Base-by-base conservation (phyloP, 495 filamentous ascomycete species). In the Polyplosphaeria fusca region DNA sequence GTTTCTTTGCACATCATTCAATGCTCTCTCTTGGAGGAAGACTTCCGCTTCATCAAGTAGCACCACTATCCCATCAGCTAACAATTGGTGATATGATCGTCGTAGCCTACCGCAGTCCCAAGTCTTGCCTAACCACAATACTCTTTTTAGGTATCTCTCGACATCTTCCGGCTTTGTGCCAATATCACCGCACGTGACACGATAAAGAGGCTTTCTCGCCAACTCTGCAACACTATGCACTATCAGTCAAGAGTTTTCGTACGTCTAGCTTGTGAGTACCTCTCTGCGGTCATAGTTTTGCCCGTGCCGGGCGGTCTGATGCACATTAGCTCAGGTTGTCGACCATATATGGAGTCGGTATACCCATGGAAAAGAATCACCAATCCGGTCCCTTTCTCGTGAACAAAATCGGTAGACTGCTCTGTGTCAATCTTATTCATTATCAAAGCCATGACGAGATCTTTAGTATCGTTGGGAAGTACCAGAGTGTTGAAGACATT, bases 401-500 rank as follows among this genome's bases (percentile, higher is more conserved):
- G 73, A 60, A 82, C 78, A 5, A 79, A 73, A 30, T 74, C 68
- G 60, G 80, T 78, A 58, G 46, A 35, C 2, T 54, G 49, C 28
- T 70, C 68, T 26, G 72, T 63, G 9, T 59, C 55, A 18, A 73
- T 68, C 20, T 78, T 77, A 55, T 70, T 76, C 39, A 68, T 57
- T 9, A 71, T 66, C 47, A 80, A 74, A 11, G 76, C 76, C 11
- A 79, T 69, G 48, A 76, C 73, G 25, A 76, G 66, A 35, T 73
- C 67, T 56, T 77, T 78, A 40, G 70, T 65, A 13, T 70, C 66
- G n/a, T 45, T 26, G 0, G 65, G 66, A 24, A 78, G 60, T 9
- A 78, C 73, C 1, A 77, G 65, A 47, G 52, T 69, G 19, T 75
- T 70, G 49, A 77, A 77, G 1, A 73, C 74, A n/a, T 52, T 54